Conservation (phyloP, 441 rosid genomes). For the Monsonia emarginata region DNA sequence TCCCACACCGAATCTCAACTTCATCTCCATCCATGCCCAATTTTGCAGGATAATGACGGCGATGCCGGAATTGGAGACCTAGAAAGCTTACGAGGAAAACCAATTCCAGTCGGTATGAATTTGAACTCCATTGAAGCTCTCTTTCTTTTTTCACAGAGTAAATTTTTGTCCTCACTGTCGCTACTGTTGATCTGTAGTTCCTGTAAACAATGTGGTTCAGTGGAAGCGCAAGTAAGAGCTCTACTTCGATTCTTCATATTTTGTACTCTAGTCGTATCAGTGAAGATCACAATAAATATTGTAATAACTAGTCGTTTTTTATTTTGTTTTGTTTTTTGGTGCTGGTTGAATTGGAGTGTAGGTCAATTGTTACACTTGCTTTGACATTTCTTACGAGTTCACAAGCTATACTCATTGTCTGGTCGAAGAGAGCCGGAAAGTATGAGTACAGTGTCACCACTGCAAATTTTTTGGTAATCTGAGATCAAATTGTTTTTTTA, state of each 20-base stretch:
- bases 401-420: slow-evolving; percentile 86
- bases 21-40: neutral
- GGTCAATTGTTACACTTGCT: slow-evolving; percentile 71
- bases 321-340: neutral
- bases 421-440: slow-evolving; percentile 97
- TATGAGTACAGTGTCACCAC: slow-evolving; percentile 92
- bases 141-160: neutral
- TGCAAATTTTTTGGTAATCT: slow-evolving; percentile 70
- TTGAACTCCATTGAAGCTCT: neutral
- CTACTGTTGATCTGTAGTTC: slow-evolving; percentile 22
- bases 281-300: neutral
- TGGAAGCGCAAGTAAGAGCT: slow-evolving; percentile 76
- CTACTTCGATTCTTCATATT: neutral
- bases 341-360: slow-evolving; percentile 21
- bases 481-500: neutral
- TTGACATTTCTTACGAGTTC: slow-evolving; percentile 84
- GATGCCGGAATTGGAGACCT: slow-evolving; percentile 30
- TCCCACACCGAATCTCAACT: neutral
- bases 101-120: slow-evolving; percentile 28
- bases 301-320: neutral
- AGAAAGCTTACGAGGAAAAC: slow-evolving; percentile 45
- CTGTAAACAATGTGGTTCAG: slow-evolving; percentile 33
- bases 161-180: neutral
- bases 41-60: slow-evolving; percentile 35
- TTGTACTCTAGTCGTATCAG: neutral